Evolutionary conservation across 2,329 filamentous ascomycete species (phyloP).

Genomic region (Calonectria pseudoreteaudii): DNA sequence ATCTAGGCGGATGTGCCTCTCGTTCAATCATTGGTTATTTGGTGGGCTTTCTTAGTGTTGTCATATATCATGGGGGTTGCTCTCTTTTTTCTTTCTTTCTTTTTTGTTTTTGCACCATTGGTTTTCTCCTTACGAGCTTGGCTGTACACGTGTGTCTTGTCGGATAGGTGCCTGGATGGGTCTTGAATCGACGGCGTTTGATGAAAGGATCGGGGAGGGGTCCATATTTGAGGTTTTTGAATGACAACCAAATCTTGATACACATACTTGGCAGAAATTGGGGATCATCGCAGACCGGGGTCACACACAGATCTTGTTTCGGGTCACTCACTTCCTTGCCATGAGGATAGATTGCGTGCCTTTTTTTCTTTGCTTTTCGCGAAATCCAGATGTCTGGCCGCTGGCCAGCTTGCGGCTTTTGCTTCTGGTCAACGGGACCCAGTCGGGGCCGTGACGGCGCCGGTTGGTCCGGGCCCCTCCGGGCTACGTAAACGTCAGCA

Average conservation of each 20-base stretch:
- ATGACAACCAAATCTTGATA: conserved; percentile 15
- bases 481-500: neutral
- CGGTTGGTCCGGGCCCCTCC: conserved; percentile 29
- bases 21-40: conserved; percentile 11
- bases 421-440: neutral
- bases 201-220: conserved; percentile 22
- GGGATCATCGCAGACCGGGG: neutral
- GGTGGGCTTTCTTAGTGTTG: conserved; percentile 31
- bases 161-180: conserved; percentile 15
- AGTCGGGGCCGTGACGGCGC: conserved; percentile 24
- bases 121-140: conserved; percentile 25
- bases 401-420: neutral
- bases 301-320: neutral
- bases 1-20: conserved; percentile 8
- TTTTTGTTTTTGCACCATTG: conserved; percentile 7
- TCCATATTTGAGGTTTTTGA: conserved; percentile 24
- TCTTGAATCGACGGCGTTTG: conserved; percentile 34
- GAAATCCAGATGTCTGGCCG: neutral
- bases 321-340: neutral
- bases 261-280: conserved; percentile 1
- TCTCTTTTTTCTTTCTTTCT: conserved; percentile 6
- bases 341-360: neutral
- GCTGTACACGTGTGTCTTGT: conserved; percentile 26
- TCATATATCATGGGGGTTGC: conserved; percentile 32
- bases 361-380: neutral